Evolutionary conservation across 129 eudicot species (phyloP).

Genomic region (Erigeron canadensis): DNA sequence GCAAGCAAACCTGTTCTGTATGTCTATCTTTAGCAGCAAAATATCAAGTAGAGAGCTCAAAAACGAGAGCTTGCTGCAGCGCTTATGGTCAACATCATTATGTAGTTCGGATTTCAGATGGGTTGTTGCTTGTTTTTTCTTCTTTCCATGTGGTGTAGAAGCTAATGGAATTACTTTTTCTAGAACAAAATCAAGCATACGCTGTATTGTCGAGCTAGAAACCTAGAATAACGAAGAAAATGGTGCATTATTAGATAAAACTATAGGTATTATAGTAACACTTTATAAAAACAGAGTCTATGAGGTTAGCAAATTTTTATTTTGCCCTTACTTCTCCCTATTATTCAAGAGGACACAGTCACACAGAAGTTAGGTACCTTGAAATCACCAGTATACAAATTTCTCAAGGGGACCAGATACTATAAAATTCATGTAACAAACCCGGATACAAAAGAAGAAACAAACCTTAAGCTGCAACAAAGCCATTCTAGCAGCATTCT

Average conservation of each 20-base stretch:
- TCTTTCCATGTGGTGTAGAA: conserved; percentile 41
- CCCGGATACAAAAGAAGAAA: neutral
- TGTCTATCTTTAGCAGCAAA: conserved; percentile 71
- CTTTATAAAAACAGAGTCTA: neutral
- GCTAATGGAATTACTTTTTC: conserved; percentile 24
- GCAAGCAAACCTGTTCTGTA: conserved; percentile 59
- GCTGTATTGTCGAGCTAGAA: conserved; percentile 38
- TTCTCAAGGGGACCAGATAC: neutral
- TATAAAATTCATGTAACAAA: neutral
- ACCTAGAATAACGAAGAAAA: conserved; percentile 43
- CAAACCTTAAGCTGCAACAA: conserved; percentile 62
- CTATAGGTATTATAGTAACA: neutral
- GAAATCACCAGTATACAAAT: neutral
- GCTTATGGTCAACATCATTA: conserved; percentile 31
- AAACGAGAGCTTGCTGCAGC: conserved; percentile 46
- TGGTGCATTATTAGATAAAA: neutral
- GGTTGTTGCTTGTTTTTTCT: conserved; percentile 47
- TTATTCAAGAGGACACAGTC: conserved; percentile 3
- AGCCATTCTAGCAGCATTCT: conserved; percentile 63
- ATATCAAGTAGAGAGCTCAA: conserved; percentile 75
- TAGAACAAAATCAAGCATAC: conserved; percentile 52
- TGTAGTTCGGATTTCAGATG: conserved; percentile 29
- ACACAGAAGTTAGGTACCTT: neutral
- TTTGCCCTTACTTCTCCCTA: neutral
- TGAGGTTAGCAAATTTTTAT: neutral